Conservation (phyloP, 2,329 filamentous ascomycete species). For the Amphichorda felina region DNA sequence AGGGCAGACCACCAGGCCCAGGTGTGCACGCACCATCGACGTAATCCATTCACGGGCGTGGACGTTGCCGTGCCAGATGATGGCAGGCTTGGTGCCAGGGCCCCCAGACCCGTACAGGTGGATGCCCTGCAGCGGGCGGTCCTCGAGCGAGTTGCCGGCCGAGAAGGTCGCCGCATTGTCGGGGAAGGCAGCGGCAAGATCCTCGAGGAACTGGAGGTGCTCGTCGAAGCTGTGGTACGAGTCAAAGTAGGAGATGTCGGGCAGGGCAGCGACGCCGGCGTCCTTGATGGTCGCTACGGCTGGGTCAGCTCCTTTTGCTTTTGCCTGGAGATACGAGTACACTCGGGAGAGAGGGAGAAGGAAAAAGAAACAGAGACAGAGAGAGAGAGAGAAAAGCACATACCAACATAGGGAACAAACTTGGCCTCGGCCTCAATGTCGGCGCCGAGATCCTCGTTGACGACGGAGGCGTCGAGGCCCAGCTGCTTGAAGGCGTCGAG, state of each 20-base stretch:
- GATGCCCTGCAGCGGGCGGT: constrained; percentile 47
- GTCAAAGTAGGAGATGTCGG: constrained; percentile 23
- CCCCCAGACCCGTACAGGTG: constrained; percentile 38
- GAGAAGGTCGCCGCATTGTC: constrained; percentile 34
- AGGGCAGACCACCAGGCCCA: no score
- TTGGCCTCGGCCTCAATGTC: constrained; percentile 21
- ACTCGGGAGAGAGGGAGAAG: no score
- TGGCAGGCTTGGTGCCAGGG: constrained; percentile 33
- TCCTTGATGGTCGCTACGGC: constrained; percentile 1
- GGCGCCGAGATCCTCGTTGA: constrained; percentile 26
- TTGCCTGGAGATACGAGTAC: no score
- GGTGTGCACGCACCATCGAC: background rate
- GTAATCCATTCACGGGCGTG: constrained; percentile 51
- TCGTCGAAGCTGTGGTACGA: constrained; percentile 39
- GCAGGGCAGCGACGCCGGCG: constrained; percentile 1
- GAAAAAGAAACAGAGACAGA: no score
- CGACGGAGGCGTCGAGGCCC: constrained; percentile 17
- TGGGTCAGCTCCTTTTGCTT: background rate
- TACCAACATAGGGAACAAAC: constrained; percentile 17
- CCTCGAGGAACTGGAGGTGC: constrained; percentile 33
- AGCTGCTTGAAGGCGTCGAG: constrained; percentile 19
- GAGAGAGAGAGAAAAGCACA: no score
- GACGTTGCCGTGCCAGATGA: constrained; percentile 45
- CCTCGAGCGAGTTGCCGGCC: constrained; percentile 32
- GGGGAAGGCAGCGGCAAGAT: constrained; percentile 29